Percentiles rank a stretch among this genome's conserved stretches.
Conservation (phyloP, 2,329 filamentous ascomycete genomes). For the Balansia obtecta region DNA sequence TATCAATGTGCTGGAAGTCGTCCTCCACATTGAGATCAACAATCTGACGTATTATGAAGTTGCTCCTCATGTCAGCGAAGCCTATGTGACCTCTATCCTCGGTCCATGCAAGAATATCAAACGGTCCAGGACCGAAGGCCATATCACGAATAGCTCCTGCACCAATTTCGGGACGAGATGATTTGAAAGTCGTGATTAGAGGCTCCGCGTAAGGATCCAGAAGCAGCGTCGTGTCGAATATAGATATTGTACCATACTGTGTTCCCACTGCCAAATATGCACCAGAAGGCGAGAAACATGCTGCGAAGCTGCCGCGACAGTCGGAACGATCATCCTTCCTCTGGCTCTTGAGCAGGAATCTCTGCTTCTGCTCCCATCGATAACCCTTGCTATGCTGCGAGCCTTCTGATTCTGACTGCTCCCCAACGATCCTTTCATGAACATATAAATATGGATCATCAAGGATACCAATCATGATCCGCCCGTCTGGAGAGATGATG, state of each 20-base stretch:
- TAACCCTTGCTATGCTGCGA: constrained; percentile 19
- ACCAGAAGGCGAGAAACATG: constrained; percentile 62
- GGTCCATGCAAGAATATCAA: constrained; percentile 86
- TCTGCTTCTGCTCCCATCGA: constrained; percentile 38
- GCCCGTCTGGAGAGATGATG: constrained; percentile 82
- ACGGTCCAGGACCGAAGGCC: constrained; percentile 81
- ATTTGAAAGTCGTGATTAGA: constrained; percentile 63
- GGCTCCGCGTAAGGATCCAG: constrained; percentile 37
- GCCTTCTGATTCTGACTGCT: constrained; percentile 13
- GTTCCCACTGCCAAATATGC: constrained; percentile 64
- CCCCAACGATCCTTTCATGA: constrained; percentile 44
- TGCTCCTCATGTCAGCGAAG: constrained; percentile 58
- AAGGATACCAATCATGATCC: constrained; percentile 68
- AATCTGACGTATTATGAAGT: constrained; percentile 56
- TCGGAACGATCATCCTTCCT: constrained; percentile 39
- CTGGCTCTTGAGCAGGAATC: constrained; percentile 46
- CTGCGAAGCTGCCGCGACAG: constrained; percentile 61
- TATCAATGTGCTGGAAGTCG: constrained; percentile 41
- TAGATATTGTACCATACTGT: constrained; percentile 66
- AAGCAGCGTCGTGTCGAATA: constrained; percentile 50
- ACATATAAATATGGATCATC: constrained; percentile 82
- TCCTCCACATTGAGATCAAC: constrained; percentile 49
- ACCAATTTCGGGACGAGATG: constrained; percentile 58
- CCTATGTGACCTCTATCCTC: constrained; percentile 73
- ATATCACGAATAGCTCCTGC: constrained; percentile 79